Evolutionary conservation across 2,329 filamentous ascomycete species (phyloP), one percentile per base, ranked within the genome.

Genomic region (Botrytis tulipae): DNA sequence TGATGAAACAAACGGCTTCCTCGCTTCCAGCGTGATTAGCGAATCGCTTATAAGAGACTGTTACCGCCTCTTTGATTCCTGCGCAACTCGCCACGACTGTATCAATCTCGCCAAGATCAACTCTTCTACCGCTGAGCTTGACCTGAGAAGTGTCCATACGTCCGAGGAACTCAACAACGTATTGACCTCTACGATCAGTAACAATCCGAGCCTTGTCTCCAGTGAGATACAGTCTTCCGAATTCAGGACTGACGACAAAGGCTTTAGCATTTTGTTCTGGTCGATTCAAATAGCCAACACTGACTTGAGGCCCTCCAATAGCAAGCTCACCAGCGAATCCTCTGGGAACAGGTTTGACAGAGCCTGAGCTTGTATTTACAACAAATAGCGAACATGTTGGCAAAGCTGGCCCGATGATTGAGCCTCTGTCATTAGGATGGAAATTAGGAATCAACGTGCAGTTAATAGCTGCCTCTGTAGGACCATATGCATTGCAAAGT

Each of bases 111-210:
- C 86, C 87, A 74, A 91, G 87, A 76, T 91, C 89, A 12, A 91
- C 83, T 61, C 89, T 83, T 78, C 91, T 89, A 0, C 89, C 89
- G 57, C 89, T 86, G n/a, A 91, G 82, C 78, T 91, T 91, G 71
- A 90, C 86, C 80, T 91, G 89, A 37, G 89, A 88, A 16, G 67
- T 60, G 78, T 91, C 89, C 63, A 86, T 86, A 35, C 89, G 86
- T 9, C 89, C 89, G 54, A 90, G 81, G 79, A 91, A 91, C 51
- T 88, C 86, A 74, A 91, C 88, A n/a, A 70, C 37, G 42, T 70
- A 9, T 42, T 46, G 35, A 32, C 67, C 67, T 29, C 85, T 87
- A 18, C 84, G 85, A 77, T 91, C 86, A 68, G 88, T 83, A 37
- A 90, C 80, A 60, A 90, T 83, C 54, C 89, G 74, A 20, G 80